phyloP scores from a whole-genome alignment of 306 rosid genomes.

The Luffa acutangula region DNA sequence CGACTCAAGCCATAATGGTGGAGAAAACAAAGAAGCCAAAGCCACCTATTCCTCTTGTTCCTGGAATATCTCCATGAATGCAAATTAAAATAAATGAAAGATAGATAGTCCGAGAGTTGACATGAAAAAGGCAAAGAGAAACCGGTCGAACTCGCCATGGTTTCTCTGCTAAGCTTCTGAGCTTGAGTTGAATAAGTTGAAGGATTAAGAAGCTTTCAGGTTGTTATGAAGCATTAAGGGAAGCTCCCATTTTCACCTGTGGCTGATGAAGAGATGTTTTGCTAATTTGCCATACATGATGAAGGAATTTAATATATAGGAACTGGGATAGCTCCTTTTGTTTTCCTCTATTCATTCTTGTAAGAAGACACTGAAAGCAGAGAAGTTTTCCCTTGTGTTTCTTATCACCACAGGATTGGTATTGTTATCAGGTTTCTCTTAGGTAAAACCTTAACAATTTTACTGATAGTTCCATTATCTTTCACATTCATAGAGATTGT shows the following conservation, averaged over 20 bases:
- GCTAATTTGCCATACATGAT: neutral
- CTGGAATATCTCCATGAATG: constrained; percentile 59
- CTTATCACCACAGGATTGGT: neutral
- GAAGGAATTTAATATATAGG: neutral
- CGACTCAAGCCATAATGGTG: constrained; percentile 79
- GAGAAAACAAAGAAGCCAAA: constrained; percentile 53
- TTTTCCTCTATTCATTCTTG: neutral
- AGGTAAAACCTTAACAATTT: neutral
- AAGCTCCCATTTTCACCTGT: neutral
- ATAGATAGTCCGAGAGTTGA: neutral
- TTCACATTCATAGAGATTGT: neutral
- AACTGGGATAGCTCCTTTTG: neutral
- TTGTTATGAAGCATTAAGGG: neutral
- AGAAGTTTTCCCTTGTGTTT: neutral
- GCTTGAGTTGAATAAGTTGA: neutral
- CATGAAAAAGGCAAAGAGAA: neutral
- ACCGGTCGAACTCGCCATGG: neutral
- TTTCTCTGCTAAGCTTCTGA: neutral
- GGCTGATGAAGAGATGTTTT: neutral
- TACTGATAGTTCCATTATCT: neutral
- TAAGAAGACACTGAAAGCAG: neutral
- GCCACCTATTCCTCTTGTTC: constrained; percentile 53
- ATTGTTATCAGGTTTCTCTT: neutral
- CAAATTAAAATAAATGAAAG: neutral
- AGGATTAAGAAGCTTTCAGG: neutral